Evolutionary conservation across 129 eudicot species (phyloP), one percentile per base, ranked within the genome.

Genomic region (Calendula officinalis): DNA sequence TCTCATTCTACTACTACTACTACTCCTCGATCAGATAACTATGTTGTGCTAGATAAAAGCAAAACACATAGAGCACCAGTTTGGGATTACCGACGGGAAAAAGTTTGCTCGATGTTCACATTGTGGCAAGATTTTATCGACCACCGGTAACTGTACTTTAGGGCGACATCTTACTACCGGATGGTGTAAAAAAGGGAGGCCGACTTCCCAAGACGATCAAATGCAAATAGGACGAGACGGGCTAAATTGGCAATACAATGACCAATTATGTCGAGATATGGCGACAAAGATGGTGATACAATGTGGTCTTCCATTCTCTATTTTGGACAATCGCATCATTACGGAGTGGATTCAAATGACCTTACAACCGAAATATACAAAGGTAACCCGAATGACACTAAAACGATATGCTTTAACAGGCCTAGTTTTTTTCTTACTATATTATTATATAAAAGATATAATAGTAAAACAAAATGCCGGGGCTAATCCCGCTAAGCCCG

Each of bases 321-420:
- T 48, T 48, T 48, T 48, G 12, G 30, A 48, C 4, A 13, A 48
- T 14, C 53, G 17, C 53, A 8, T 14, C 5, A 8, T 48, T 8
- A 48, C 53, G 12, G 53, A 48, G 53, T 48, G 53, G 53, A 48
- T 48, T 14, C 53, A 48, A 48, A 48, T 8, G 3, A 48, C 53
- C 14, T 4, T 47, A 3, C 17, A 12, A 47, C 7, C 53, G 13
- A 47, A 4, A 47, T 47, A 47, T 47, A 47, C 17, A 9, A 9
- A 7, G n/a, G n/a, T n/a, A n/a, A n/a, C n/a, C n/a, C n/a, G n/a
- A n/a, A n/a, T n/a, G n/a, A n/a, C n/a, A n/a, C n/a, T n/a, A n/a
- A n/a, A n/a, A n/a, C n/a, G n/a, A n/a, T n/a, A n/a, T n/a, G n/a
- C n/a, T n/a, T n/a, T n/a, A n/a, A n/a, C n/a, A n/a, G n/a, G n/a